A percentile compares a stretch with the other conserved stretches of the same genome.
These are phyloP conservation scores for Suhomyces emberorum DNA, from an alignment of 805 yeast species.

Conservation along the genomic window DNA sequence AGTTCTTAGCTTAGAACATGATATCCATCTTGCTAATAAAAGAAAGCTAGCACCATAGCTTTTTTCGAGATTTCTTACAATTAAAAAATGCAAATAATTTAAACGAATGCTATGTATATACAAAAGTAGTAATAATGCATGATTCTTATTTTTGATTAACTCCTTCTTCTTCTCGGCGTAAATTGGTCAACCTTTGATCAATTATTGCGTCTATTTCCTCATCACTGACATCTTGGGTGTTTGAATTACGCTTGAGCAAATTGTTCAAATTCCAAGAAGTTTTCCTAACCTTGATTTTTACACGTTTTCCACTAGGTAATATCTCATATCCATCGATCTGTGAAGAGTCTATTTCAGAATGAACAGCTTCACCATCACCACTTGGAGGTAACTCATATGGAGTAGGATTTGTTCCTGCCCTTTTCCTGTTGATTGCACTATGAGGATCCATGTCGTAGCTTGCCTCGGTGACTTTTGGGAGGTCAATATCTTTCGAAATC, in stretches of 20 bases:
- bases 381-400: constrained; percentile 53
- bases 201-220: constrained; percentile 56
- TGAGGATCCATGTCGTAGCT: constrained; percentile 3
- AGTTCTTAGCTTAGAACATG: constrained; percentile 35
- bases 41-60: too few species aligned
- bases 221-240: constrained; percentile 19
- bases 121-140: too few species aligned
- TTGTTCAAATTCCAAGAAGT: constrained; percentile 30
- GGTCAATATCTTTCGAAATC: constrained; percentile 9
- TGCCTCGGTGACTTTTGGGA: not conserved
- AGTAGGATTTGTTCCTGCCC: constrained; percentile 47
- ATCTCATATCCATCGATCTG: constrained; percentile 47
- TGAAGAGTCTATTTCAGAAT: constrained; percentile 24
- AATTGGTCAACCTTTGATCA: constrained; percentile 39
- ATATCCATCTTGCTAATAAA: too few species aligned
- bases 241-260: constrained; percentile 34
- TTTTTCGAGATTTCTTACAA: too few species aligned
- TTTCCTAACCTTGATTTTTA: constrained; percentile 35
- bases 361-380: constrained; percentile 27
- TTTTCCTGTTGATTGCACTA: constrained; percentile 41
- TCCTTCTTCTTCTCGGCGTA: constrained; percentile 11
- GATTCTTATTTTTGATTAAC: too few species aligned
- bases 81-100: too few species aligned
- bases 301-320: constrained; percentile 71
- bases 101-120: too few species aligned